A percentile compares a stretch with the other conserved stretches of the same genome.
Conservation (phyloP, 192 early-diverging fungal species). For the Backusella westeae region DNA sequence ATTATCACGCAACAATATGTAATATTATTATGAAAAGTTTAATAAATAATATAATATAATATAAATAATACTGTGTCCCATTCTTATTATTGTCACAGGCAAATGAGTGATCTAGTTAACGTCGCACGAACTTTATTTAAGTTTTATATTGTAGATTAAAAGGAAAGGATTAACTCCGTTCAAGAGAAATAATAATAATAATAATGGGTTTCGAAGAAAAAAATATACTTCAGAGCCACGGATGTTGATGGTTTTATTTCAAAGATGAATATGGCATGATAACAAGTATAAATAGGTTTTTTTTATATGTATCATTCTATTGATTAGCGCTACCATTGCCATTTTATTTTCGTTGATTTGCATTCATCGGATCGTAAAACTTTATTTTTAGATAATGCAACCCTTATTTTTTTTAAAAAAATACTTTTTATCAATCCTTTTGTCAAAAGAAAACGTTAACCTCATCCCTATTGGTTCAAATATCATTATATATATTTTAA, state of each 20-base stretch:
- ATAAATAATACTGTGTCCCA: background rate
- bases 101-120: background rate
- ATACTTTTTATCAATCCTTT: background rate
- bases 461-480: background rate
- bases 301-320: background rate
- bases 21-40: background rate
- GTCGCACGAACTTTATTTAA: background rate
- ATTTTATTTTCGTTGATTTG: background rate
- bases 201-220: background rate
- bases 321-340: background rate
- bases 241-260: background rate
- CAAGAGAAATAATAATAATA: background rate
- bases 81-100: background rate
- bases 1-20: background rate
- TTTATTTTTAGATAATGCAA: background rate
- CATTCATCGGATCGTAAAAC: background rate
- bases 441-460: background rate
- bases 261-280: background rate
- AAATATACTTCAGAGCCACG: background rate
- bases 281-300: background rate
- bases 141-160: background rate
- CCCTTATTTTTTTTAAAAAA: background rate
- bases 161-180: background rate
- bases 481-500: background rate
- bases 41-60: background rate